Evolutionary conservation across 495 filamentous ascomycete species (phyloP).

Genomic region (Cairneyella variabilis): DNA sequence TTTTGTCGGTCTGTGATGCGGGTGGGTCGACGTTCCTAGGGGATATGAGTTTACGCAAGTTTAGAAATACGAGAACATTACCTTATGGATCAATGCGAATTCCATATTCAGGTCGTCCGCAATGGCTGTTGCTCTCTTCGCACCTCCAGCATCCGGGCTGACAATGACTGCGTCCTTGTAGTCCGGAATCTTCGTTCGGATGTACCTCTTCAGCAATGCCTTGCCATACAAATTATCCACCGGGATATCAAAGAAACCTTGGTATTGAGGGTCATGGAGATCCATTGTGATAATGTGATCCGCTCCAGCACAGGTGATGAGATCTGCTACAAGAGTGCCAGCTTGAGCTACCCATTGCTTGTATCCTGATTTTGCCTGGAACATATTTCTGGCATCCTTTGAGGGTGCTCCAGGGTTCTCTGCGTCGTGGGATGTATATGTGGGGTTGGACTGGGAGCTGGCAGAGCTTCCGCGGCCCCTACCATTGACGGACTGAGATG

Average conservation of each 20-base stretch:
- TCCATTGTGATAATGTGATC: slow-evolving; percentile 98
- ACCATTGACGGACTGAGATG: slow-evolving; percentile 41
- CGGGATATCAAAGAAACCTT: slow-evolving; percentile 97
- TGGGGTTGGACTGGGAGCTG: slow-evolving; percentile 17
- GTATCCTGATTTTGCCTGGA: slow-evolving; percentile 85
- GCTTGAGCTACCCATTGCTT: slow-evolving; percentile 99
- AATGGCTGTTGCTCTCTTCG: slow-evolving; percentile 95
- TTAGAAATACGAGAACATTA: slow-evolving; percentile 37
- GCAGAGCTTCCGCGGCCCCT: slow-evolving; percentile 19
- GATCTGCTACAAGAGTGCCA: slow-evolving; percentile 89
- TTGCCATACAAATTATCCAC: slow-evolving; percentile 95
- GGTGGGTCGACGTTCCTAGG: slow-evolving; percentile 92
- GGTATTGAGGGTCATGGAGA: slow-evolving; percentile 96
- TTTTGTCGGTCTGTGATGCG: slow-evolving; percentile 91
- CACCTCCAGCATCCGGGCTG: slow-evolving; percentile 93
- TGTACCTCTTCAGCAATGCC: slow-evolving; percentile 84
- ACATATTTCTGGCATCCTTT: slow-evolving; percentile 47
- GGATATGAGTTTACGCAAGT: slow-evolving; percentile 34
- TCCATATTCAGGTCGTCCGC: slow-evolving; percentile 88
- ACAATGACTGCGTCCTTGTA: slow-evolving; percentile 88
- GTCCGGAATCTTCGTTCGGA: slow-evolving; percentile 81
- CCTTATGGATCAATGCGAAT: slow-evolving; percentile 98
- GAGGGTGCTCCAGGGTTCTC: slow-evolving; percentile 49
- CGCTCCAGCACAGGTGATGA: slow-evolving; percentile 91
- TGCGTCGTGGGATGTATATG: slow-evolving; percentile 53